These are phyloP conservation scores for Zelonia costaricensis DNA, from an alignment of 208 protist species.

Conservation along the genomic window DNA sequence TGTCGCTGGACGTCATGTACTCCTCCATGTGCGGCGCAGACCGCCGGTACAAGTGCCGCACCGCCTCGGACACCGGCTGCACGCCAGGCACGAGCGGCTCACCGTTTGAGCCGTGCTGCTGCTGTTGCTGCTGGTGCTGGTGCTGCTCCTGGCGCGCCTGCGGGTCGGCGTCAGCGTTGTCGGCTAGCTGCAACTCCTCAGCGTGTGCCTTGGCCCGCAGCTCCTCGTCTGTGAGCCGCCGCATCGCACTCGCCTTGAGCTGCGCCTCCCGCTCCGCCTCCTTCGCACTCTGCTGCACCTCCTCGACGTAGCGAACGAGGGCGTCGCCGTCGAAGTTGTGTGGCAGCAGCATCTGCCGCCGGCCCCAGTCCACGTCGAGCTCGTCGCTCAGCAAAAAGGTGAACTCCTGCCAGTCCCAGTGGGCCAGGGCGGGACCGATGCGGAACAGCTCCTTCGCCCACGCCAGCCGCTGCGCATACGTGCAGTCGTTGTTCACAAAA, in stretches of 20 bases:
- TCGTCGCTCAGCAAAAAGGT: constrained; percentile 77
- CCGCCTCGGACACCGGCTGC: constrained; percentile 18
- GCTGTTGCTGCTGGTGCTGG: neutral
- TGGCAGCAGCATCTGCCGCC: constrained; percentile 68
- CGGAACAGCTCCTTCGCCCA: constrained; percentile 91
- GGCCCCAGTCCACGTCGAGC: constrained; percentile 84
- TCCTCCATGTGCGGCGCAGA: constrained; percentile 83
- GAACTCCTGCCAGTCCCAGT: constrained; percentile 91
- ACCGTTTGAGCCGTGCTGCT: neutral
- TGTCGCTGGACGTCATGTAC: constrained; percentile 74
- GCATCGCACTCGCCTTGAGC: constrained; percentile 61
- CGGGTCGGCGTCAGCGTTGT: constrained; percentile 2
- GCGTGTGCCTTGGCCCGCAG: constrained; percentile 44
- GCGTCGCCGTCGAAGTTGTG: constrained; percentile 89
- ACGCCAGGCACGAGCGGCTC: constrained; percentile 24
- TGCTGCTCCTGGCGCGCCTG: too few relatives aligned
- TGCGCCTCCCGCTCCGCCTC: constrained; percentile 53
- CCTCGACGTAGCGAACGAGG: constrained; percentile 86
- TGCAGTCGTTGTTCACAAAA: constrained; percentile 86
- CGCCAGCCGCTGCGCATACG: constrained; percentile 85
- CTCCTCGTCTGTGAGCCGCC: constrained; percentile 42
- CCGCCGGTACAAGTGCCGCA: constrained; percentile 57
- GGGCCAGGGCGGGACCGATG: constrained; percentile 70
- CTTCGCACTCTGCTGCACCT: constrained; percentile 80
- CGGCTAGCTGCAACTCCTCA: constrained; percentile 55